Conservation (phyloP, 2,329 filamentous ascomycete genomes). For the Cercospora zeina region DNA sequence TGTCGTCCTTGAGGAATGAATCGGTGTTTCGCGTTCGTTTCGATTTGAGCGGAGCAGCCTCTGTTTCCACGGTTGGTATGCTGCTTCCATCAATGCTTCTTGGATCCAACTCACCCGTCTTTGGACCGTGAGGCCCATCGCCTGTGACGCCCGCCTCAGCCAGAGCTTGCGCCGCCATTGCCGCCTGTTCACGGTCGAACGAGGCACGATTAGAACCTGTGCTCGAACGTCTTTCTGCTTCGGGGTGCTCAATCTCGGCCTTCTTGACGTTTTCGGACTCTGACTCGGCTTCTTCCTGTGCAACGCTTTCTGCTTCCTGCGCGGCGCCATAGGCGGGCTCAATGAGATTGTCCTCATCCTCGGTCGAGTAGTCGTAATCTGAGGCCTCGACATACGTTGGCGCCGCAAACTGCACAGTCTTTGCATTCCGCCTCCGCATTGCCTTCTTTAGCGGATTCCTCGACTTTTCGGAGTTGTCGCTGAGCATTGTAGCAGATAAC, state of each 20-base stretch:
- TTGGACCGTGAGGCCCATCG: conserved; percentile 32
- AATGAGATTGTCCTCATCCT: conserved; percentile 55
- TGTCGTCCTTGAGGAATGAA: conserved; percentile 97
- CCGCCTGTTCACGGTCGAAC: conserved; percentile 39
- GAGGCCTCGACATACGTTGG: conserved; percentile 88
- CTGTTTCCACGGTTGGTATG: conserved; percentile 31
- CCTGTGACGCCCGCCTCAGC: conserved; percentile 28
- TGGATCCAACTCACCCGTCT: conserved; percentile 32
- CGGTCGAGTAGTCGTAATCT: conserved; percentile 79
- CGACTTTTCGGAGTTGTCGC: conserved; percentile 73
- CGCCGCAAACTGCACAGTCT: conserved; percentile 81
- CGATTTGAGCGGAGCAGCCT: conserved; percentile 57
- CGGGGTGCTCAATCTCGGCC: conserved; percentile 27
- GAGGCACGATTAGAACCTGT: conserved; percentile 36
- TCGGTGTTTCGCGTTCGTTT: conserved; percentile 89
- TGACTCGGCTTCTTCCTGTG: conserved; percentile 25
- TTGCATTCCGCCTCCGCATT: conserved; percentile 77
- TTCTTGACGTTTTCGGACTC: conserved; percentile 31
- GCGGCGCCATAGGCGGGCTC: conserved; percentile 31
- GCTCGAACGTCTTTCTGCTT: conserved; percentile 29
- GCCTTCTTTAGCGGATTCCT: conserved; percentile 81
- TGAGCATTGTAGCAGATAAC: conserved; percentile 70
- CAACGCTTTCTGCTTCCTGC: conserved; percentile 27
- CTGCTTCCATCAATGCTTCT: conserved; percentile 25
- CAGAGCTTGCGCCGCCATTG: conserved; percentile 32